phyloP scores from a whole-genome alignment of 106 monocot genomes.

The Allium cepa region DNA sequence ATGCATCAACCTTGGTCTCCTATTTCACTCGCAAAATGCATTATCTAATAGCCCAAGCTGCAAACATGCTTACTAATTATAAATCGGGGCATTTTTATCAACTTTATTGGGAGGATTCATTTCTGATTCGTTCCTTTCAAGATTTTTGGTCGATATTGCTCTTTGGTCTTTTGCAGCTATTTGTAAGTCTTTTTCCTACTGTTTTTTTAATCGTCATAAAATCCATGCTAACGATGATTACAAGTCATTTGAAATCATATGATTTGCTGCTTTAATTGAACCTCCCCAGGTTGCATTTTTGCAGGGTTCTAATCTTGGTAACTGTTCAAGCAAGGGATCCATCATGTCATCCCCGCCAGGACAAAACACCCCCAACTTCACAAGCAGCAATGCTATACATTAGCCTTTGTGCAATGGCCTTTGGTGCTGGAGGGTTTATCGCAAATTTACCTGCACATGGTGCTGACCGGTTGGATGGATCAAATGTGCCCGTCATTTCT shows the following conservation, averaged over 20 bases:
- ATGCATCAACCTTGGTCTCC: slow-evolving; percentile 13
- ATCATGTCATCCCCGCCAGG: slow-evolving; percentile 2
- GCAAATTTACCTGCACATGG: slow-evolving; percentile 19
- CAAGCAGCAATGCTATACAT: slow-evolving; percentile 18
- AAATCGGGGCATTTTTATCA: slow-evolving; percentile 16
- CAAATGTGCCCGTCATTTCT: slow-evolving; percentile 1
- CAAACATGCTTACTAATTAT: slow-evolving; percentile 22
- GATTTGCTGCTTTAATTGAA: no score
- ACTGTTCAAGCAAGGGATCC: slow-evolving; percentile 15
- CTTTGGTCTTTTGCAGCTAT: slow-evolving; percentile 7
- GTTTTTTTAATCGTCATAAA: no score
- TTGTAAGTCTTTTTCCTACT: slow-evolving; percentile 11
- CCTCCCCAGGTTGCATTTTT: not conserved
- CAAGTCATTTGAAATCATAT: no score
- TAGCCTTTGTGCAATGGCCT: slow-evolving; percentile 15
- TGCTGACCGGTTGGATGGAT: slow-evolving; percentile 17
- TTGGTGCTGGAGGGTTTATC: slow-evolving; percentile 20
- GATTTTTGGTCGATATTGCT: slow-evolving; percentile 12
- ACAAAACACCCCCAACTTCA: not conserved
- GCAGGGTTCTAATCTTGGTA: slow-evolving; percentile 12
- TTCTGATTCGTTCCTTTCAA: slow-evolving; percentile 13
- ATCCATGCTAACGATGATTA: no score
- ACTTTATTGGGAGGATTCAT: slow-evolving; percentile 15
- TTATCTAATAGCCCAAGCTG: slow-evolving; percentile 6
- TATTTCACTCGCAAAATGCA: slow-evolving; percentile 17